Conservation (phyloP, 2,329 filamentous ascomycete genomes). For the Fusarium sp. region DNA sequence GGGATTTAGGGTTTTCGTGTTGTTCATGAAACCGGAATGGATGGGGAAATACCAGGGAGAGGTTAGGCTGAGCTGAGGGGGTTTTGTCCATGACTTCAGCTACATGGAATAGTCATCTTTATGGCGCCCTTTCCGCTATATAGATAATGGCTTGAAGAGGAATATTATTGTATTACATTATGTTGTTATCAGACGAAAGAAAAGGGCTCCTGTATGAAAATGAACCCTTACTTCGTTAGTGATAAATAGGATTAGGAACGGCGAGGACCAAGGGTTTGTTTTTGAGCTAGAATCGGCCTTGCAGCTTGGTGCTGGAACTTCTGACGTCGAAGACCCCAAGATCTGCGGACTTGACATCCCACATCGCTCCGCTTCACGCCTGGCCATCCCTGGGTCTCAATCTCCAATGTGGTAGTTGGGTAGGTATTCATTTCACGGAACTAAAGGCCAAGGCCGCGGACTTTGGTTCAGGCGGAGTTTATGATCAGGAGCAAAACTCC, state of each 20-base stretch:
- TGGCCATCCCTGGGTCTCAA: background rate
- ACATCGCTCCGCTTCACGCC: background rate
- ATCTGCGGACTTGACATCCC: background rate
- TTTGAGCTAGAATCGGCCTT: background rate
- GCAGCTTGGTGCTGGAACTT: background rate
- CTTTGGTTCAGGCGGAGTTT: background rate
- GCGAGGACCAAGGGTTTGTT: background rate
- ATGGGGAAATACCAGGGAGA: background rate
- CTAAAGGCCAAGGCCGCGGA: background rate
- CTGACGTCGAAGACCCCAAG: background rate
- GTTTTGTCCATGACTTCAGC: background rate
- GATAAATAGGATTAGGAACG: background rate
- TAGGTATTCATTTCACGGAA: background rate
- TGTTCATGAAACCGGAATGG: background rate
- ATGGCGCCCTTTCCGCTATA: accelerated
- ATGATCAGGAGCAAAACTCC: background rate
- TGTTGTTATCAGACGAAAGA: accelerated
- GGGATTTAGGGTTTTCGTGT: background rate
- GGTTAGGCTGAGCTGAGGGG: background rate
- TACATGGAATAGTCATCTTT: accelerated
- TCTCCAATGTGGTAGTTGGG: background rate
- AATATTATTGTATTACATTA: background rate
- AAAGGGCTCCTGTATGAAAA: background rate
- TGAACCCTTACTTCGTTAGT: background rate
- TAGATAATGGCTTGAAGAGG: background rate